phyloP scores from a whole-genome alignment of 192 early-diverging fungal species.

The Podochytrium sp. region DNA sequence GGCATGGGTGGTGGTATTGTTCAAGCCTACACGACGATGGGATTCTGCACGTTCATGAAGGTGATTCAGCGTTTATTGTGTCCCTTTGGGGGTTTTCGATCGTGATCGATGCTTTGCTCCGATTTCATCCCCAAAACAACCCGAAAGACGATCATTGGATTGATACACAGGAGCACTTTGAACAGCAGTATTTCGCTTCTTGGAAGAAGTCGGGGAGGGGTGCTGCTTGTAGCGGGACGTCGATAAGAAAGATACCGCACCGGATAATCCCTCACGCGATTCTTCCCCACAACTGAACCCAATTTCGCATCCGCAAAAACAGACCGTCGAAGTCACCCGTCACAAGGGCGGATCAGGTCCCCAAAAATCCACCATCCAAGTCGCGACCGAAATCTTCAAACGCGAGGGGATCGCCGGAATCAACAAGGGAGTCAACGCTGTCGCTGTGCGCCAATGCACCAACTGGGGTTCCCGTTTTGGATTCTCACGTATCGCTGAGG shows the following conservation, averaged over 20 bases:
- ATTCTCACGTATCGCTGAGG: conserved; percentile 60
- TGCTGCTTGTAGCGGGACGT: too few species aligned
- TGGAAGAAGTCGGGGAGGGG: too few species aligned
- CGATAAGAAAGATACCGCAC: too few species aligned
- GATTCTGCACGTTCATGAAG: conserved; percentile 99
- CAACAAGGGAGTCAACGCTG: conserved; percentile 99
- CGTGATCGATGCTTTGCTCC: neutral
- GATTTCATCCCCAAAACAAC: neutral
- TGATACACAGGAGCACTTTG: too few species aligned
- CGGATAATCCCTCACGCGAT: too few species aligned
- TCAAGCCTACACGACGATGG: conserved; percentile 95
- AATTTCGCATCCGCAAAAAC: conserved; percentile 45
- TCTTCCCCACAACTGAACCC: neutral
- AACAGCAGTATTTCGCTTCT: too few species aligned
- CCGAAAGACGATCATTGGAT: too few species aligned
- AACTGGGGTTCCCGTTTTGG: conserved; percentile 99
- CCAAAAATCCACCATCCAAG: conserved; percentile 74
- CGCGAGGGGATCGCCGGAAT: conserved; percentile 93
- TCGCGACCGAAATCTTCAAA: conserved; percentile 89
- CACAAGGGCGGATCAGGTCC: conserved; percentile 73
- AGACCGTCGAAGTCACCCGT: conserved; percentile 94
- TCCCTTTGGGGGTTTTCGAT: neutral
- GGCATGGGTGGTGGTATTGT: conserved; percentile 87
- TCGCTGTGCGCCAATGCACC: conserved; percentile 90
- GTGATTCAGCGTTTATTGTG: neutral